Evolutionary conservation across 2,329 filamentous ascomycete species (phyloP), one percentile per base, ranked within the genome.

Genomic region (Phyllachora maydis): DNA sequence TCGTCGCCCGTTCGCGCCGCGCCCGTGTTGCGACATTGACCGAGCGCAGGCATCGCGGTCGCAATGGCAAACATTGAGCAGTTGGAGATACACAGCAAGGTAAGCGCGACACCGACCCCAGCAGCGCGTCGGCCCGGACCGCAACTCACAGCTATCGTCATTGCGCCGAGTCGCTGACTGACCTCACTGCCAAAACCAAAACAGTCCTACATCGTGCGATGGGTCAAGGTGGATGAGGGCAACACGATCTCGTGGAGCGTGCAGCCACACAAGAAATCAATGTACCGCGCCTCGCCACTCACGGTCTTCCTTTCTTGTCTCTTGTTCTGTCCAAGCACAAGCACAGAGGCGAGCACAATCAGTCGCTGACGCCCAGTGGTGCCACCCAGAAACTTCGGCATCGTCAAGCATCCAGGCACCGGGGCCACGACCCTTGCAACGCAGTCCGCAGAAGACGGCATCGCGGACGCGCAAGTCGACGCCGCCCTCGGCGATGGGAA

Each of bases 161-260:
- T 30, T n/a, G 19, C 16, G 13, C n/a, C 16, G 24, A 23, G 23
- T 17, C 18, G 22, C 26, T 30, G 14, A 26, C 23, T 8, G 13
- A 14, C 8, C 11, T n/a, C 12, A 9, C 8, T 13, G 16, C 16
- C 12, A n/a, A 21, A 11, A 13, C 11, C 12, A 14, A n/a, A 9
- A 16, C 36, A 95, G 88, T 92, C 82, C 33, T 98, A 98, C 52
- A 82, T 98, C 37, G 79, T 98, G 27, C 81, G 88, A 42, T 98
- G 88, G 85, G 78, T 93, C 36, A 75, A 81, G 43, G 85, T 93
- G 36, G 72, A 82, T 26, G 72, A 81, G 32, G 76, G 76, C 25
- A 74, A 92, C 47, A 92, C 83, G 23, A 82, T 98, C 38, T 92
- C 83, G 10, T 98, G 88, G 88, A 93, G 81, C 41, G 68, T 98